phyloP scores from a whole-genome alignment of 139 green algal genomes.

The Chlamydomonas sphaeroides region DNA sequence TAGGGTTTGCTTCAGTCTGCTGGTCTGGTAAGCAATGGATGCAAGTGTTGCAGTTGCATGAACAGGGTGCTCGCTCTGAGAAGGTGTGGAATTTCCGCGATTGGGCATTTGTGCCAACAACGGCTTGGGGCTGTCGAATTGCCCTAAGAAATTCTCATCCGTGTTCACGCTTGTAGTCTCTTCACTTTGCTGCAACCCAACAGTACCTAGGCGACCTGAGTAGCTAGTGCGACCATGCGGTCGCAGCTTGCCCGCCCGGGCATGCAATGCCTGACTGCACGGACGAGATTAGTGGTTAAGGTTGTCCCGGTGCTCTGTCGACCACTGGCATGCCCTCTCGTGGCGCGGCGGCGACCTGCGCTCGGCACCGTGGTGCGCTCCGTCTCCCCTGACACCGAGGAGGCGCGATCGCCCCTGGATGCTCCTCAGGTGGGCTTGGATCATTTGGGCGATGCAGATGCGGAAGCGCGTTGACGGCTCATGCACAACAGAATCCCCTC shows the following conservation, averaged over 20 bases:
- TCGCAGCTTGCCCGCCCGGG: background rate
- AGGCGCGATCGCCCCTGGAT: constrained; percentile 84
- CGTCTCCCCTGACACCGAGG: constrained; percentile 87
- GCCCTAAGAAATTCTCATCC: too few relatives aligned
- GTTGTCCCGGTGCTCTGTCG: background rate
- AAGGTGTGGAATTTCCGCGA: too few relatives aligned
- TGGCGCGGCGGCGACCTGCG: constrained; percentile 23
- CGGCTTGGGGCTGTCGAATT: too few relatives aligned
- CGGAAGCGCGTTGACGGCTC: background rate
- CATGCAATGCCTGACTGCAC: too few relatives aligned
- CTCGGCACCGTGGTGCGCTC: constrained; percentile 50
- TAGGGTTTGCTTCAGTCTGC: too few relatives aligned
- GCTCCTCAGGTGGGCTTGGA: constrained; percentile 72
- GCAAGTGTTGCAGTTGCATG: too few relatives aligned
- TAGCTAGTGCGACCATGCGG: background rate
- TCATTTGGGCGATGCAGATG: background rate
- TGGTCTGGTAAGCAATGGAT: too few relatives aligned
- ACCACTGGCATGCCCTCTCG: background rate
- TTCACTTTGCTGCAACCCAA: background rate
- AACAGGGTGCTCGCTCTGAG: too few relatives aligned
- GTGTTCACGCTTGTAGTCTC: too few relatives aligned
- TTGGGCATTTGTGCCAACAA: too few relatives aligned
- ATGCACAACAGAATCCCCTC: too few relatives aligned
- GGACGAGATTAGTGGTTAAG: background rate
- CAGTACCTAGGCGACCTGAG: background rate